Conservation (phyloP, 106 monocot species). For the Dendrobium chrysotoxum region DNA sequence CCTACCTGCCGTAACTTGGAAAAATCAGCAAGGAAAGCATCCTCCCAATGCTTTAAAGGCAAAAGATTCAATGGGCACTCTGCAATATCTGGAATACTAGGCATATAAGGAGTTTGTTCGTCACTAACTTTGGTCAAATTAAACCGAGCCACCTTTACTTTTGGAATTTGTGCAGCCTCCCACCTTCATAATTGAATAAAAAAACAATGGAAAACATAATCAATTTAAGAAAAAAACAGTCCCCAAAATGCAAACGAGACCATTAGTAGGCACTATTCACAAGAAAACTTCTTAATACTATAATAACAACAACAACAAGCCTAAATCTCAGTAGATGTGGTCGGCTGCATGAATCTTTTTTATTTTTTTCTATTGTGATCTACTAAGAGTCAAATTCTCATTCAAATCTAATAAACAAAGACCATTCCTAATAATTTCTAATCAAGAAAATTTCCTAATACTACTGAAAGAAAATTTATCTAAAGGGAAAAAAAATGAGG, state of each 20-base stretch:
- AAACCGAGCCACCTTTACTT: conserved; percentile 65
- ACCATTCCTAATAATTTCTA: too few relatives aligned
- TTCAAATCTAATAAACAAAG: too few relatives aligned
- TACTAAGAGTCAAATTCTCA: too few relatives aligned
- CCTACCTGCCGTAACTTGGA: conserved; percentile 60
- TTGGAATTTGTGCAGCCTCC: conserved; percentile 88
- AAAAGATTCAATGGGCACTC: conserved; percentile 55
- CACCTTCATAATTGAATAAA: conserved; percentile 37
- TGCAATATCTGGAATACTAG: conserved; percentile 68
- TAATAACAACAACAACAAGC: too few relatives aligned
- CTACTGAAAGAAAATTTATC: not conserved
- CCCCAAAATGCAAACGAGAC: not conserved
- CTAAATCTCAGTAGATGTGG: too few relatives aligned
- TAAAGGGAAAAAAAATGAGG: not conserved
- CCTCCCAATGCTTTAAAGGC: conserved; percentile 77
- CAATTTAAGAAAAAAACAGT: not conserved
- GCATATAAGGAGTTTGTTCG: conserved; percentile 93
- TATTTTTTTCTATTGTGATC: too few relatives aligned
- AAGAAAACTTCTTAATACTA: not conserved
- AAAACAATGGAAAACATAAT: not conserved
- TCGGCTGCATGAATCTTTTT: too few relatives aligned
- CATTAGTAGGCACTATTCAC: not conserved
- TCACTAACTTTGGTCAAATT: conserved; percentile 22
- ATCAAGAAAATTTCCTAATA: not conserved
- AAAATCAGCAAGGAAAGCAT: conserved; percentile 57